Base-by-base conservation (phyloP, 768 basidiomycete species). In the Boletus sp. region DNA sequence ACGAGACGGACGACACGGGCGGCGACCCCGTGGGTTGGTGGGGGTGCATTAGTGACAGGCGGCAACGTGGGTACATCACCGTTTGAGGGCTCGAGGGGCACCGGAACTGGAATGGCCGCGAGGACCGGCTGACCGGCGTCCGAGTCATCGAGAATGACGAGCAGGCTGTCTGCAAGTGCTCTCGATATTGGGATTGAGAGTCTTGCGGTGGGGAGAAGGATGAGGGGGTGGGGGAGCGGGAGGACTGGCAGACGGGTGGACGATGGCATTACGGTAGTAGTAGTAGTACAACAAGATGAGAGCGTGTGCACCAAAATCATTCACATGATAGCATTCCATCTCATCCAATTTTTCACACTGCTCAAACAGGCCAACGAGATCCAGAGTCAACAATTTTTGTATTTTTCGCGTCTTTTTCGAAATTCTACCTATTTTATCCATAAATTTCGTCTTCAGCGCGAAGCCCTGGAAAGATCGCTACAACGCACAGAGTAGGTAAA, bases 181-280 rank as follows among this genome's bases (percentile, higher is more conserved):
- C 77, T 78, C 17, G 83, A 76, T 20, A 95, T 78, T 0, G 88
- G 84, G 56, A 93, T 71, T 0, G 89, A 85, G 44, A 90, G 76
- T 14, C 85, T 76, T 0, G 87, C 83, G 8, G 83, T 84, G 0
- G 93, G 93, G 12, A 92, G 81, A 37, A 94, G 83, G 55, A 94
- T 74, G 45, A 83, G 74, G 0, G 93, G 93, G 59, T 87, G 77
- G 0, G 83, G 79, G 30, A 95, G 82, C 6, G 83, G 78, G 47
- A 95, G 77, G 30, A 93, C 75, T 4, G 87, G 85, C 7, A 94
- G 78, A 56, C 80, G 83, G 4, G 80, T 17, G 32, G 60, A 24
- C 30, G 62, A 48, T 44, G 59, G 48, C 71, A 72, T 70, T 45
- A 50, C 17, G 44, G 18, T 15, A 28, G 40, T 36, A 58, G 40